Percentiles rank a stretch among this genome's conserved stretches.
Conservation (phyloP, 2,329 filamentous ascomycete genomes). For the Colletotrichum tamarilloi region DNA sequence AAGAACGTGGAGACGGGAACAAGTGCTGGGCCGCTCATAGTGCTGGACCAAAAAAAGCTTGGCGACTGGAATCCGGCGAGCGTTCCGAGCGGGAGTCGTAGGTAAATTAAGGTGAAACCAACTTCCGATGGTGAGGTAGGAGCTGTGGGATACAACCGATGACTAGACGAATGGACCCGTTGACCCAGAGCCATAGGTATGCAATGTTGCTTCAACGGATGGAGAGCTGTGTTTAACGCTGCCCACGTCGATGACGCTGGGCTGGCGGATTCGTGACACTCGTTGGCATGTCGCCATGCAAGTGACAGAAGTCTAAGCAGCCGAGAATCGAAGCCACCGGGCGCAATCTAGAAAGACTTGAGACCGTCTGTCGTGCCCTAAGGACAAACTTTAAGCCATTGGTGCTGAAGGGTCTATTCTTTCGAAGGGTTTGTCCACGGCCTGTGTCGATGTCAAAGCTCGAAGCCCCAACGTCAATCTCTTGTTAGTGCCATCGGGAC, state of each 20-base stretch:
- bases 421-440: background rate
- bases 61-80: constrained; percentile 23
- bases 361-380: background rate
- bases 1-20: constrained; percentile 14
- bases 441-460: constrained; percentile 11
- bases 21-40: background rate
- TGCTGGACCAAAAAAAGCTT: constrained; percentile 26
- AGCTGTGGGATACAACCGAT: background rate
- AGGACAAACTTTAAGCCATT: constrained; percentile 5
- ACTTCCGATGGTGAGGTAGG: background rate
- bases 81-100: constrained; percentile 23
- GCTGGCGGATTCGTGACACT: background rate
- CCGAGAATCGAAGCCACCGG: constrained; percentile 1
- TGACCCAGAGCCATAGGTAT: background rate
- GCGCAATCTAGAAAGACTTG: constrained; percentile 22
- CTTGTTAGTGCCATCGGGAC: constrained; percentile 26
- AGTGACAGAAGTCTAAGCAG: constrained; percentile 27
- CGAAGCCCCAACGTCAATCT: background rate
- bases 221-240: background rate
- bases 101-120: constrained; percentile 22
- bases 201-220: background rate
- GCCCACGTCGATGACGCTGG: background rate
- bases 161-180: background rate
- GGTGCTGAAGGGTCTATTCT: constrained; percentile 12
- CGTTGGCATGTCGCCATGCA: background rate